Percentiles rank a stretch among this genome's conserved stretches.
Conservation (phyloP, 306 rosid species). For the Pyrus communis region DNA sequence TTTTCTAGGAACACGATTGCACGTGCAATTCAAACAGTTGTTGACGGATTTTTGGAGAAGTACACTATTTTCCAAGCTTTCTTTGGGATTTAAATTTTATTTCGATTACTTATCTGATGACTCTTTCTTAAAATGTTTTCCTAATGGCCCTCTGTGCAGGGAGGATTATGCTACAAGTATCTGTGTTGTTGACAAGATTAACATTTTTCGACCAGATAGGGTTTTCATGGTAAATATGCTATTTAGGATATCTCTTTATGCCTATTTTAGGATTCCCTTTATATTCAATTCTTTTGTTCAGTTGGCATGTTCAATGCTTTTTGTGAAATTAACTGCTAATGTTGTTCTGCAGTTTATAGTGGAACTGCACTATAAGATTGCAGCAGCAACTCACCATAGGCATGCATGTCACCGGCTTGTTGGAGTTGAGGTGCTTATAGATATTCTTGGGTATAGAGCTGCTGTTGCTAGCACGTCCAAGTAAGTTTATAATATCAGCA, state of each 20-base stretch:
- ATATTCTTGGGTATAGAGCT: slow-evolving; percentile 65
- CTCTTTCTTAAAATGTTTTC: slow-evolving; percentile 18
- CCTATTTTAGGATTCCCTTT: background rate
- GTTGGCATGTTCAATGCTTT: slow-evolving; percentile 13
- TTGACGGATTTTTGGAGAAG: slow-evolving; percentile 87
- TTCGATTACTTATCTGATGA: background rate
- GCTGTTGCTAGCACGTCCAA: slow-evolving; percentile 70
- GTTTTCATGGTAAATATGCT: slow-evolving; percentile 66
- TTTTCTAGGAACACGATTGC: slow-evolving; percentile 51
- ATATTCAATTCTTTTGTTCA: slow-evolving; percentile 11
- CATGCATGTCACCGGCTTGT: slow-evolving; percentile 80
- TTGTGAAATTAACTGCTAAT: slow-evolving; percentile 23
- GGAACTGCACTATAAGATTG: slow-evolving; percentile 74
- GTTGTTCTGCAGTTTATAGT: slow-evolving; percentile 62
- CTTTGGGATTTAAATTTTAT: background rate
- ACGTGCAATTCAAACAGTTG: slow-evolving; percentile 59
- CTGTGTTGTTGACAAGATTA: slow-evolving; percentile 69
- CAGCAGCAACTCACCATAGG: slow-evolving; percentile 77
- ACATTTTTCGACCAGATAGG: slow-evolving; percentile 83
- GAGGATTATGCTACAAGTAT: slow-evolving; percentile 37
- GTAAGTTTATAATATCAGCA: slow-evolving; percentile 42
- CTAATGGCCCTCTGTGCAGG: slow-evolving; percentile 36
- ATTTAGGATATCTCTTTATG: background rate
- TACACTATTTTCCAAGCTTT: slow-evolving; percentile 27
- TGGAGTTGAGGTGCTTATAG: slow-evolving; percentile 72